Conservation (phyloP, 2,329 filamentous ascomycete species). For the Diaporthe ampelina region DNA sequence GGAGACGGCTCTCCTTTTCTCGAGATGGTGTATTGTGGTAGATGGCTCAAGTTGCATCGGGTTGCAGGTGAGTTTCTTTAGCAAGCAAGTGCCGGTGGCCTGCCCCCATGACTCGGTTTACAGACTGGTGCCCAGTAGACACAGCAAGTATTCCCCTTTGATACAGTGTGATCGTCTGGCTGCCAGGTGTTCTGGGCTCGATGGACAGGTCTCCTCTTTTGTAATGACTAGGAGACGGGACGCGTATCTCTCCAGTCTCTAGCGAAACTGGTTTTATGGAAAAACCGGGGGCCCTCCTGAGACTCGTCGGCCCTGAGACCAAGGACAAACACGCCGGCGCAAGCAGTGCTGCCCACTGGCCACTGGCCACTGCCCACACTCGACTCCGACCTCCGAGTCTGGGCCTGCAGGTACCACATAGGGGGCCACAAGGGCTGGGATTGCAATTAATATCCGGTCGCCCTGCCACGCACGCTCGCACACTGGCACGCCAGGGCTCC, state of each 20-base stretch:
- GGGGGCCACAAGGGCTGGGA: neutral
- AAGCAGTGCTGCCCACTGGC: neutral
- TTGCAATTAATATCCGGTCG: slow-evolving; percentile 28
- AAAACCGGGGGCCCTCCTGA: slow-evolving; percentile 31
- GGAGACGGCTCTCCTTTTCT: neutral
- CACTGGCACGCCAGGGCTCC: neutral
- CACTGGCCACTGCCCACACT: neutral
- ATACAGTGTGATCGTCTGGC: neutral
- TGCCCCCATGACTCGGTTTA: neutral
- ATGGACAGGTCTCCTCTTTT: slow-evolving; percentile 8
- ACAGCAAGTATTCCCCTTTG: no score
- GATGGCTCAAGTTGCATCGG: no score
- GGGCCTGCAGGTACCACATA: neutral
- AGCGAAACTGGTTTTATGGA: slow-evolving; percentile 38
- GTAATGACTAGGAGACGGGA: slow-evolving; percentile 25
- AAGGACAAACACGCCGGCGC: slow-evolving; percentile 13
- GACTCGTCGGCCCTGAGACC: slow-evolving; percentile 7
- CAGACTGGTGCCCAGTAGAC: no score
- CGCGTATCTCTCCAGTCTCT: slow-evolving; percentile 23
- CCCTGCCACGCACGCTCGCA: slow-evolving; percentile 25
- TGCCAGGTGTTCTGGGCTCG: slow-evolving; percentile 16
- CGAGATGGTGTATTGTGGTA: neutral
- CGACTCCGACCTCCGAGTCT: neutral
- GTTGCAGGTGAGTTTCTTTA: neutral
- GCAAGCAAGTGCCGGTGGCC: neutral